Conservation (phyloP, 2,329 filamentous ascomycete genomes). For the Tolypocladium album region DNA sequence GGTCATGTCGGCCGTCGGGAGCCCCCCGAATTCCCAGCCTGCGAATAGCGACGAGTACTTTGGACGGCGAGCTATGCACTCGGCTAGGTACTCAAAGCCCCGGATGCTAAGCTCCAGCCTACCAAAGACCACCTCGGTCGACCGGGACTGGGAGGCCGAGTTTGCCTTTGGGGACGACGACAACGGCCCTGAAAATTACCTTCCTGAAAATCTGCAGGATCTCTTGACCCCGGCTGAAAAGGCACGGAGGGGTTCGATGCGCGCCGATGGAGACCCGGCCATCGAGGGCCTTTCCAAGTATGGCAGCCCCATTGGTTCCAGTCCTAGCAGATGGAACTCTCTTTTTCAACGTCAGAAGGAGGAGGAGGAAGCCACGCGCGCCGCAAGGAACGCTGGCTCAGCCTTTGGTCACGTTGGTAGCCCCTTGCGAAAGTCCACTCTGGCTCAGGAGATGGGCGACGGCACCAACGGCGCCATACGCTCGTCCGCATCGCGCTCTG, state of each 20-base stretch:
- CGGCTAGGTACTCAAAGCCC: constrained; percentile 57
- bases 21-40: constrained; percentile 42
- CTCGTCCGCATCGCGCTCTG: constrained; percentile 27
- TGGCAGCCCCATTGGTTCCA: constrained; percentile 48
- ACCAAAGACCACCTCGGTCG: constrained; percentile 51
- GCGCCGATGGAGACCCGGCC: constrained; percentile 40
- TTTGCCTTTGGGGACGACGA: constrained; percentile 71
- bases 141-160: constrained; percentile 52
- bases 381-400: constrained; percentile 30
- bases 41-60: constrained; percentile 47
- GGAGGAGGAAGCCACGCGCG: constrained; percentile 37
- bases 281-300: constrained; percentile 43
- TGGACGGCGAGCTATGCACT: constrained; percentile 61
- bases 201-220: constrained; percentile 62
- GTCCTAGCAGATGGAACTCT: constrained; percentile 50
- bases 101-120: constrained; percentile 58
- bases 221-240: constrained; percentile 58
- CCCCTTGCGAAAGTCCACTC: constrained; percentile 51
- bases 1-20: constrained; percentile 32
- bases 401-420: constrained; percentile 57
- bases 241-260: constrained; percentile 50
- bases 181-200: constrained; percentile 39
- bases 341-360: constrained; percentile 50
- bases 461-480: constrained; percentile 20
- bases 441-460: constrained; percentile 41